phyloP scores from a whole-genome alignment of 2,329 filamentous ascomycete species.

The Boeremia lycopersici region DNA sequence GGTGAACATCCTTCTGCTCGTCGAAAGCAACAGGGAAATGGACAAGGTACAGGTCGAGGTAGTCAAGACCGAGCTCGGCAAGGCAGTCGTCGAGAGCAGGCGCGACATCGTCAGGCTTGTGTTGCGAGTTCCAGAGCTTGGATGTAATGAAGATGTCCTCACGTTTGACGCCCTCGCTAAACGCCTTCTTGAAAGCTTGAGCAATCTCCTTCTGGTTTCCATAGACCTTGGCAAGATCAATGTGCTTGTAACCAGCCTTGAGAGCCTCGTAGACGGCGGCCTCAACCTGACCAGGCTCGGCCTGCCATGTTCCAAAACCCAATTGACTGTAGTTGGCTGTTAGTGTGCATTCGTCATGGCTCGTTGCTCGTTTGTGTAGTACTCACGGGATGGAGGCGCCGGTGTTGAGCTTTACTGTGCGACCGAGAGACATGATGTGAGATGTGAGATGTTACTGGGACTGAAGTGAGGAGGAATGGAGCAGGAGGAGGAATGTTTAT shows the following conservation, averaged over 20 bases:
- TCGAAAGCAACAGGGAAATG: conserved; percentile 65
- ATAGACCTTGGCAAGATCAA: conserved; percentile 40
- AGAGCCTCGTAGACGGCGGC: conserved; percentile 47
- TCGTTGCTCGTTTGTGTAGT: conserved; percentile 63
- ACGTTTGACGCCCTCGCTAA: conserved; percentile 52
- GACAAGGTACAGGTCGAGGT: conserved; percentile 87
- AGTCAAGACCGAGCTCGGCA: conserved; percentile 79
- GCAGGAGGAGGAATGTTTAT: conserved; percentile 8
- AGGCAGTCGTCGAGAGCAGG: conserved; percentile 75
- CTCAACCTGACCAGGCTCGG: conserved; percentile 46
- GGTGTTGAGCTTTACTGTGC: conserved; percentile 62
- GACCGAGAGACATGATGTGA: conserved; percentile 37
- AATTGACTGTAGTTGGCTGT: conserved; percentile 64
- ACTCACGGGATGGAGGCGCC: conserved; percentile 78
- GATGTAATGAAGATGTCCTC: conserved; percentile 61
- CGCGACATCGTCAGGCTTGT: conserved; percentile 69
- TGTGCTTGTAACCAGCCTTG: conserved; percentile 40
- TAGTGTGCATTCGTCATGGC: conserved; percentile 66
- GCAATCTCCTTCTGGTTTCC: conserved; percentile 42
- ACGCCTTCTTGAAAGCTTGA: conserved; percentile 35
- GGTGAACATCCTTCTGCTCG: conserved; percentile 49
- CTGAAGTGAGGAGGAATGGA: conserved; percentile 1
- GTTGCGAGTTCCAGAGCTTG: conserved; percentile 91
- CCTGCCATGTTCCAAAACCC: conserved; percentile 43
- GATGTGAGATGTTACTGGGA: conserved; percentile 5